A percentile compares a stretch with the other conserved stretches of the same genome.
Conservation (phyloP, 805 yeast genomes). For the Saccharomycopsis sp. region DNA sequence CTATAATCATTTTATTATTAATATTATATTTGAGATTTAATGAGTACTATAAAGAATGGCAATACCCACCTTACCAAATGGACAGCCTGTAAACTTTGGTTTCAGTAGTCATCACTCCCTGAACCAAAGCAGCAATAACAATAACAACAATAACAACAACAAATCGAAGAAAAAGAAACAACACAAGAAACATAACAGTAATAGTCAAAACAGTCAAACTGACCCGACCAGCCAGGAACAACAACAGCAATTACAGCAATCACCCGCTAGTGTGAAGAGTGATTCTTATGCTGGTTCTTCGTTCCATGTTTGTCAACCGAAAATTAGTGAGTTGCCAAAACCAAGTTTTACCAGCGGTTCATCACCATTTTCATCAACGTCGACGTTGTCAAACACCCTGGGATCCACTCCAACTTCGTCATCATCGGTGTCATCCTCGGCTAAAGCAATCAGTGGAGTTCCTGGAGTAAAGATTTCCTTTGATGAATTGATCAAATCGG, state of each 20-base stretch:
- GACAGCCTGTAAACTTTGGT: conserved; percentile 21
- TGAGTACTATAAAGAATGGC: background rate
- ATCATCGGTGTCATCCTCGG: too few relatives aligned
- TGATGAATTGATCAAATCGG: too few relatives aligned
- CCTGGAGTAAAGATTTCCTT: too few relatives aligned
- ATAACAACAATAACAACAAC: conserved; percentile 5
- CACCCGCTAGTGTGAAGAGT: background rate
- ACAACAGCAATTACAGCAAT: background rate
- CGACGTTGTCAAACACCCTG: too few relatives aligned
- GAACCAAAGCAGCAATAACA: background rate
- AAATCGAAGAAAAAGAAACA: conserved; percentile 3
- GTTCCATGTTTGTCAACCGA: conserved; percentile 18
- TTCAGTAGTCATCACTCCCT: background rate
- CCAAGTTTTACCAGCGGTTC: conserved; percentile 17
- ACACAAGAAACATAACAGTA: background rate
- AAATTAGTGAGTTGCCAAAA: conserved; percentile 19
- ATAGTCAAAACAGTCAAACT: background rate
- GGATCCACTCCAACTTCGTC: too few relatives aligned
- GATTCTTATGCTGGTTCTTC: conserved; percentile 20
- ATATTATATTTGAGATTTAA: background rate
- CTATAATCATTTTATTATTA: background rate
- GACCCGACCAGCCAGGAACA: background rate
- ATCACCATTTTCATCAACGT: too few relatives aligned
- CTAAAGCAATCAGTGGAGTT: too few relatives aligned
- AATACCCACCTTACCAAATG: conserved; percentile 19